These are phyloP conservation scores for Penstemon eatonii DNA, from an alignment of 257 asterid species.

Conservation along the genomic window DNA sequence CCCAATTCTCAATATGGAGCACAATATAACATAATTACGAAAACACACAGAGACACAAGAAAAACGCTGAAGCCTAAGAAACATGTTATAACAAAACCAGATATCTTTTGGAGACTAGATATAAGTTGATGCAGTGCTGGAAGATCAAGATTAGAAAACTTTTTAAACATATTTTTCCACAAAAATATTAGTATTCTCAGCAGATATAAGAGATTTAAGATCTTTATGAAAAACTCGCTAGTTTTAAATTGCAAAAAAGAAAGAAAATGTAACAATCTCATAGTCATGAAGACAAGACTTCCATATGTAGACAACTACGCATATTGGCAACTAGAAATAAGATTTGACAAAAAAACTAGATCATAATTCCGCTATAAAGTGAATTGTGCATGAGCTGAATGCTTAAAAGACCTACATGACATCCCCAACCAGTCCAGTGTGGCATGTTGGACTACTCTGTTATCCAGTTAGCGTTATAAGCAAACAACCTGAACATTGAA, in stretches of 20 bases:
- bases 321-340: neutral
- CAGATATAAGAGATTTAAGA: neutral
- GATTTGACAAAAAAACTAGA: neutral
- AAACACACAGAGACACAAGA: neutral
- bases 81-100: neutral
- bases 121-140: neutral
- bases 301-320: neutral
- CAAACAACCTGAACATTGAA: neutral
- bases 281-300: neutral
- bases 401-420: neutral
- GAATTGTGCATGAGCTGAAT: neutral
- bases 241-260: neutral
- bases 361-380: neutral
- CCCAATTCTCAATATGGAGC: conserved; percentile 15
- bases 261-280: neutral
- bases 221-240: neutral
- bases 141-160: neutral
- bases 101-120: neutral
- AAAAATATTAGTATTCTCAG: too few species aligned
- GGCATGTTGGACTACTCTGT: conserved; percentile 10
- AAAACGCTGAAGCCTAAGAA: conserved; percentile 7
- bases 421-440: conserved; percentile 4
- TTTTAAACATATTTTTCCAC: neutral
- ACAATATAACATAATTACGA: conserved; percentile 16
- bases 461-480: conserved; percentile 3